phyloP scores from a whole-genome alignment of 2,329 filamentous ascomycete genomes.

The Neonectria punicea region DNA sequence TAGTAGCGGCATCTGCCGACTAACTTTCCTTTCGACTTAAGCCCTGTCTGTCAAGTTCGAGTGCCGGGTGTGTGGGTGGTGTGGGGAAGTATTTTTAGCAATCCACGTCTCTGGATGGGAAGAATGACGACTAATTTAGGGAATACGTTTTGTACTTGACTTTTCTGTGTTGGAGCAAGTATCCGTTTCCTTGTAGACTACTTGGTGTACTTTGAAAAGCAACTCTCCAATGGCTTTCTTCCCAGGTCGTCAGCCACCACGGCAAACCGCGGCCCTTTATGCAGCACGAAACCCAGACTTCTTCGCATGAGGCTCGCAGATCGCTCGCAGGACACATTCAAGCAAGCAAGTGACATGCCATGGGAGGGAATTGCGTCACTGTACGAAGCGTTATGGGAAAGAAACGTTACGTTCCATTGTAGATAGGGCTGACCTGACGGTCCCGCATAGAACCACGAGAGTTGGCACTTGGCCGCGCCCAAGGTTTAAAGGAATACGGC shows the following conservation, averaged over 20 bases:
- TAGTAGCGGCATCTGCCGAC: not conserved
- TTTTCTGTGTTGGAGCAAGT: not conserved
- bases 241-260: not conserved
- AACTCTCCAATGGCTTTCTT: not conserved
- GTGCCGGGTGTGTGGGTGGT: conserved; percentile 4
- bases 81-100: conserved; percentile 11
- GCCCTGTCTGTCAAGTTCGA: not conserved
- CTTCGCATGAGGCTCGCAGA: not conserved
- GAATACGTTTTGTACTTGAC: too few species aligned
- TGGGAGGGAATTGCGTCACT: not conserved
- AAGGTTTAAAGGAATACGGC: not conserved
- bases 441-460: not conserved
- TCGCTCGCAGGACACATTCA: not conserved
- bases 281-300: not conserved
- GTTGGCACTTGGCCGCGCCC: not conserved
- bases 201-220: not conserved
- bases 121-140: not conserved
- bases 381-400: not conserved
- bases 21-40: not conserved
- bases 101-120: not conserved
- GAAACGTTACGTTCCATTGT: not conserved
- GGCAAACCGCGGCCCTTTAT: not conserved
- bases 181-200: too few species aligned
- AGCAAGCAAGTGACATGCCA: not conserved
- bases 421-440: not conserved